Base-by-base conservation (phyloP, 2,329 filamentous ascomycete species). In the Aspergillus calidoustus region DNA sequence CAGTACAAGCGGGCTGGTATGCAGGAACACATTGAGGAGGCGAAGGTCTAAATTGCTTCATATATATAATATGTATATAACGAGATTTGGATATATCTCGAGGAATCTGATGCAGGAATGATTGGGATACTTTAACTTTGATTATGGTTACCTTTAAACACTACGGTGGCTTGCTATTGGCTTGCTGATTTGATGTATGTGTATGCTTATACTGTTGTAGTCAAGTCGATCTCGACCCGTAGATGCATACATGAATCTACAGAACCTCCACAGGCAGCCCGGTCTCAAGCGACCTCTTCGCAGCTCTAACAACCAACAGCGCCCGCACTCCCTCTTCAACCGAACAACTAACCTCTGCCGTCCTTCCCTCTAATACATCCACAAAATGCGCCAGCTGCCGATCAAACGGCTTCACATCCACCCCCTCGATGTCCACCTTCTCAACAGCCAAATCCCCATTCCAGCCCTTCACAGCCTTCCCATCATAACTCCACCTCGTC, bases 381-480 rank as follows among this genome's bases (percentile, higher is more conserved):
- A 84, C 79, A 58, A 86, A 83, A 70, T 87, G 82, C 54, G 72
- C 69, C 2, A 86, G 66, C 67, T 87, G 84, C 61, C 81, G 65
- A 65, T 86, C 80, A 67, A 87, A 86, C 0, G 84, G 84, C 15
- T 76, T 72, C n/a, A 41, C 55, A 43, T 64, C 71, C n/a, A 62
- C 46, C 55, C 68, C 67, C 7, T 69, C 65, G 5, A 72, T 62
- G 7, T 64, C 63, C 46, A 80, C 60, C 19, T 59, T 71, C 30
- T 80, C 73, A 28, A 71, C 69, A 23, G 51, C 63, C 52, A 85
- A 56, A 28, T 69, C 64, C 19, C 74, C 68, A 19, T 70, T 69
- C 83, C 83, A 85, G 34, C 76, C 79, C 68, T 80, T 82, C 57
- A 75, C 64, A 3, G 63, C 70, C 3, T 64, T 41, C 2, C 69